Conservation (phyloP, 768 basidiomycete genomes). For the Fomitopsis pulvina region DNA sequence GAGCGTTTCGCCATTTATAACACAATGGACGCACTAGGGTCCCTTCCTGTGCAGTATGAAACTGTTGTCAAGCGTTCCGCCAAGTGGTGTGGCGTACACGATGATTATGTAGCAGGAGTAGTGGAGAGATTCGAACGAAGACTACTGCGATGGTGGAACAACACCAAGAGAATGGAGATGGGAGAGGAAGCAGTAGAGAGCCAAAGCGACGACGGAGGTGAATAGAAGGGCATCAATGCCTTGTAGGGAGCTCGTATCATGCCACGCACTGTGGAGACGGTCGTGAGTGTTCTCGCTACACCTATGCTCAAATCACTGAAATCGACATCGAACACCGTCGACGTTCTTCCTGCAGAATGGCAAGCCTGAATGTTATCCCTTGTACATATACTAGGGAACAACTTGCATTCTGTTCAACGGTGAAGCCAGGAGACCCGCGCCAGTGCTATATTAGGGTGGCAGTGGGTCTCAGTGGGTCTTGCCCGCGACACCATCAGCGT, state of each 20-base stretch:
- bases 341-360: too few relatives aligned
- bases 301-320: too few relatives aligned
- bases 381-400: too few relatives aligned
- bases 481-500: too few relatives aligned
- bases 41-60: slow-evolving; percentile 43
- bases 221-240: slow-evolving; percentile 8
- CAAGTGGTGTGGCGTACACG: slow-evolving; percentile 47
- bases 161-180: slow-evolving; percentile 11
- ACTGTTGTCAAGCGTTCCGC: slow-evolving; percentile 46
- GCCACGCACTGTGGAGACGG: not conserved
- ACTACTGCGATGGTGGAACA: slow-evolving; percentile 43
- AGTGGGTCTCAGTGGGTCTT: too few relatives aligned
- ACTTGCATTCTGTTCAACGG: too few relatives aligned
- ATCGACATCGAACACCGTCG: too few relatives aligned
- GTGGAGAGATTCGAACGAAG: slow-evolving; percentile 65
- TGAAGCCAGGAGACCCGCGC: too few relatives aligned
- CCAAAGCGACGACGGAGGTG: not conserved
- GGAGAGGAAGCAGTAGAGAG: not conserved
- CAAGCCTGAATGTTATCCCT: too few relatives aligned
- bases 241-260: not conserved
- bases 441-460: too few relatives aligned
- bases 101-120: slow-evolving; percentile 44
- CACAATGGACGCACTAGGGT: slow-evolving; percentile 60
- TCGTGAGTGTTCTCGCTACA: slow-evolving; percentile 20
- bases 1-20: slow-evolving; percentile 59